Percentiles rank a stretch among this genome's conserved stretches.
These are phyloP conservation scores for Polysphondylium violaceum DNA, from an alignment of 78 protist genomes.

Conservation along the genomic window DNA sequence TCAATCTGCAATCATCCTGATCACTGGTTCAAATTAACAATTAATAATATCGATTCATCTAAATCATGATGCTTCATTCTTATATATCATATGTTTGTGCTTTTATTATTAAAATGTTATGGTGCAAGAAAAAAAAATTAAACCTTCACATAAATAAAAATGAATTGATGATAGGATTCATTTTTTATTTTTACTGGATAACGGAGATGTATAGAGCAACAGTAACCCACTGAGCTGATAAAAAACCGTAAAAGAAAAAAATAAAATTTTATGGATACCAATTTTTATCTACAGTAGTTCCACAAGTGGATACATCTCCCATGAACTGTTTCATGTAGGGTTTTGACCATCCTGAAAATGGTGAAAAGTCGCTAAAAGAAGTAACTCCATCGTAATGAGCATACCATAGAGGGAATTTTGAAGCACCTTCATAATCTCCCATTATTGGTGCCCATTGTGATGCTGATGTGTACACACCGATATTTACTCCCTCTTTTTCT, in stretches of 20 bases:
- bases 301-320: neutral
- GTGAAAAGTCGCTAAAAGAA: constrained; percentile 38
- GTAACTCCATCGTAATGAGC: constrained; percentile 58
- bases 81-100: too few relatives aligned
- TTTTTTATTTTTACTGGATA: too few relatives aligned
- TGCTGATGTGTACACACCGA: constrained; percentile 74
- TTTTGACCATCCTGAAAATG: constrained; percentile 61
- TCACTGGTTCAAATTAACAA: too few relatives aligned
- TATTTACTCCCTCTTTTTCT: constrained; percentile 7
- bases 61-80: too few relatives aligned
- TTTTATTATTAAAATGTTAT: too few relatives aligned
- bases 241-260: neutral
- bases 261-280: neutral
- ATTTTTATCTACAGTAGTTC: constrained; percentile 2
- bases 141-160: too few relatives aligned
- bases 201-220: too few relatives aligned
- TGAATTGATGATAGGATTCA: too few relatives aligned
- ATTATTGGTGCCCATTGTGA: constrained; percentile 73
- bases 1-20: too few relatives aligned
- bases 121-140: too few relatives aligned
- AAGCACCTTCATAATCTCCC: constrained; percentile 30
- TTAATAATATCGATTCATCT: too few relatives aligned
- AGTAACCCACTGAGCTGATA: neutral
- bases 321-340: constrained; percentile 65
- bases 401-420: constrained; percentile 58